Conservation (phyloP, 169 alveolate genomes). For the Cryptosporidium meleagridis region DNA sequence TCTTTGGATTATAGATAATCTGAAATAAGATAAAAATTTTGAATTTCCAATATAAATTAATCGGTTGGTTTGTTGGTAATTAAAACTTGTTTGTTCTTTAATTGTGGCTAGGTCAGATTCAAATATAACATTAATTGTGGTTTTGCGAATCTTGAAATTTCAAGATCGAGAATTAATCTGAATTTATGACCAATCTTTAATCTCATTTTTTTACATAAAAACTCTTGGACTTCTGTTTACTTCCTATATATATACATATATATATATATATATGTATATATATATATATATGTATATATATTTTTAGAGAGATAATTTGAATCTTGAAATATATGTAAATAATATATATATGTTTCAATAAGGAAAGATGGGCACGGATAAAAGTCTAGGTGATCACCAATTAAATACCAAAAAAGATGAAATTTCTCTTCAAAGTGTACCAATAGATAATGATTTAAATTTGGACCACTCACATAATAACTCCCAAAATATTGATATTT, state of each 20-base stretch:
- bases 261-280: too few relatives aligned
- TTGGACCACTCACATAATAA: background rate
- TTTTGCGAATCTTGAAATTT: background rate
- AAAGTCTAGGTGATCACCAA: conserved; percentile 1
- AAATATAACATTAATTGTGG: background rate
- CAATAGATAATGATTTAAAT: background rate
- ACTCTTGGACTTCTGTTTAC: background rate
- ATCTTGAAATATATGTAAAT: too few relatives aligned
- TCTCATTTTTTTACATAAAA: background rate
- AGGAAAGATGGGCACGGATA: background rate
- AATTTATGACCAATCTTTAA: background rate
- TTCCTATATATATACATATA: background rate
- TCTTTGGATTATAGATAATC: background rate
- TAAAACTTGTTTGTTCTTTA: background rate
- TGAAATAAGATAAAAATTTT: background rate
- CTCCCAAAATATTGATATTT: conserved; percentile 16
- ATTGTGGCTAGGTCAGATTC: background rate
- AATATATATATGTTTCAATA: background rate
- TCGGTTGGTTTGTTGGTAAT: background rate
- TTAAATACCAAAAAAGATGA: background rate
- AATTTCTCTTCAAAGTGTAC: background rate
- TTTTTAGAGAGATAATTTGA: too few relatives aligned
- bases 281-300: too few relatives aligned
- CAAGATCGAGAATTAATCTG: background rate
- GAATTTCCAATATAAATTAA: background rate